Base-by-base conservation (phyloP, 257 asterid species). In the Nicotiana tabacum region DNA sequence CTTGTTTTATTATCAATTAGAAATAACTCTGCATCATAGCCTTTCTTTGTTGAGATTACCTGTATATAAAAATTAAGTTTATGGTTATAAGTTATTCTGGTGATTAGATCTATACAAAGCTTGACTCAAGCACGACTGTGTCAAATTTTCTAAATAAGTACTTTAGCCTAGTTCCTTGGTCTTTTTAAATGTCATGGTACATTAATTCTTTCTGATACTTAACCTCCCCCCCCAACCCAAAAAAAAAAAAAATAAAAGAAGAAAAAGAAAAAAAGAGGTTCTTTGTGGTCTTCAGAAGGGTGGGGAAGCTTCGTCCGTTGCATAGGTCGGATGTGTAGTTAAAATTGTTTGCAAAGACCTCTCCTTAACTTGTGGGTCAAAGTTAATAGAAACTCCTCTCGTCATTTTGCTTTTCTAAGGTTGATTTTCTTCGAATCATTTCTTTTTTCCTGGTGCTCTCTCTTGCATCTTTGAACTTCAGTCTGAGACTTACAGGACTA, bases 151-250 rank as follows among this genome's bases (percentile, higher is more conserved):
- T 43, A 64, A 10, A 64, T 35, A 29, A 64, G 30, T 51, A 21
- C 78, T 70, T 43, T 43, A 43, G 13, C 37, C 21, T 43, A 53
- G 21, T 43, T 70, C 37, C 60, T 43, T 43, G 37, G 78, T 39
- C 46, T n/a, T 70, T 24, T 33, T 69, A 70, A n/a, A 70, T 70
- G 58, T 43, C 78, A 46, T 12, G 78, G 78, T 70, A 33, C 78
- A 70, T 70, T 21, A 11, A 11, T 24, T 43, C 37, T 11, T 43
- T 70, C 78, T 43, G 6, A 60, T n/a, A 3, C 56, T 51, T 51
- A 9, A 0, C 57, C 57, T 2, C 5, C 29, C 32, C 12, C 17
- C 56, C 24, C 55, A 16, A 21, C 24, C 24, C 24, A 21, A 21
- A 21, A 21, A 21, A 21, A 21, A 24, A 0, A 24, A 24, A 24